phyloP scores from a whole-genome alignment of 2,329 filamentous ascomycete species.

The Aspergillus pseudoterreus region DNA sequence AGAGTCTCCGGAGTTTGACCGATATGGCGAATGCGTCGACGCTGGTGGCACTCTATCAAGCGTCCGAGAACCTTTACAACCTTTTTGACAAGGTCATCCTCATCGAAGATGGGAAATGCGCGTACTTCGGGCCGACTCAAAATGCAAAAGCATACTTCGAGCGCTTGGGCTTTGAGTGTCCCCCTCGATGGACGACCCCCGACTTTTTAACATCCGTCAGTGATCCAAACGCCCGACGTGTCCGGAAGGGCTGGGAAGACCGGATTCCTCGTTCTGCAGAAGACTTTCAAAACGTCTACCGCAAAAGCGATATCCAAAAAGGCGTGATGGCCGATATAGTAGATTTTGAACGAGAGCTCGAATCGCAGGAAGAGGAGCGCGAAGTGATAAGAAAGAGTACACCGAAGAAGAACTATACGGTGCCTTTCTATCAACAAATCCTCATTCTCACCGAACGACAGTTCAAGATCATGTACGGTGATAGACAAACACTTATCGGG shows the following conservation, averaged over 20 bases:
- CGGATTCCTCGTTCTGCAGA: conserved; percentile 53
- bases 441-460: conserved; percentile 53
- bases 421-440: conserved; percentile 50
- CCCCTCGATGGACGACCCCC: conserved; percentile 66
- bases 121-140: conserved; percentile 65
- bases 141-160: conserved; percentile 67
- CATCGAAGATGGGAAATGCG: conserved; percentile 65
- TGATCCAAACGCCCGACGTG: conserved; percentile 55
- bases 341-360: conserved; percentile 51
- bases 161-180: conserved; percentile 68
- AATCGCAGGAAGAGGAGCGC: conserved; percentile 40
- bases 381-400: conserved; percentile 35
- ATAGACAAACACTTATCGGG: conserved; percentile 47
- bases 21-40: conserved; percentile 62
- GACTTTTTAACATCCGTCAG: conserved; percentile 78
- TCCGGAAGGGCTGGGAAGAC: conserved; percentile 38
- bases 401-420: conserved; percentile 51
- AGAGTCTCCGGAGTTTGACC: conserved; percentile 61
- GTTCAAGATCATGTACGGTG: conserved; percentile 53
- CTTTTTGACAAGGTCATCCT: conserved; percentile 67
- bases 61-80: conserved; percentile 49
- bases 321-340: conserved; percentile 47
- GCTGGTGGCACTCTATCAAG: conserved; percentile 69
- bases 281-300: conserved; percentile 54
- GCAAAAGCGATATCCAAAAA: conserved; percentile 45